phyloP scores from a whole-genome alignment of 805 yeast genomes.

The Cephaloascus albidus region DNA sequence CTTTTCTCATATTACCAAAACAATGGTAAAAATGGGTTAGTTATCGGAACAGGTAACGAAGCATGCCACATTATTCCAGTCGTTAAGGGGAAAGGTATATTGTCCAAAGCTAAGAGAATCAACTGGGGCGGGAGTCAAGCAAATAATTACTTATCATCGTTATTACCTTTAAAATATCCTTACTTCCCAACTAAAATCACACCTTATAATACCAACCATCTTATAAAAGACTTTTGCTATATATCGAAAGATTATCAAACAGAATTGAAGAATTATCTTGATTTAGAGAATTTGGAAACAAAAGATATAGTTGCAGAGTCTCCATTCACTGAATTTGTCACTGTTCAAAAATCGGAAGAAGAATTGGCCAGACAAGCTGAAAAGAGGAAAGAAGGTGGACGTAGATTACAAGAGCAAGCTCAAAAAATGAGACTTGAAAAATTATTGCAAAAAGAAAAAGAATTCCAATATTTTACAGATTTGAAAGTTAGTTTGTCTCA shows the following conservation, averaged over 20 bases:
- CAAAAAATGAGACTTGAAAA: constrained; percentile 76
- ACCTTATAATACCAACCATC: constrained; percentile 49
- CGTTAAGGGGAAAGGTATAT: constrained; percentile 52
- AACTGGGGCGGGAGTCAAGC: constrained; percentile 89
- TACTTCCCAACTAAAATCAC: constrained; percentile 74
- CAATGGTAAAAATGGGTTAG: constrained; percentile 53
- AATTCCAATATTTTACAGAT: constrained; percentile 58
- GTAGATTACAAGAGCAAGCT: constrained; percentile 87
- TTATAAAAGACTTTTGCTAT: constrained; percentile 73
- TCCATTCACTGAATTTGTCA: constrained; percentile 59
- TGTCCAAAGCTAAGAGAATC: constrained; percentile 66
- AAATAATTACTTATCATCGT: constrained; percentile 48
- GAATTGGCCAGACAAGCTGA: constrained; percentile 72
- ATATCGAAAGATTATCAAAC: constrained; percentile 58
- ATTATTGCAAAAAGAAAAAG: constrained; percentile 70
- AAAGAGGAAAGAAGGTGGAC: constrained; percentile 76
- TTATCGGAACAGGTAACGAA: constrained; percentile 76
- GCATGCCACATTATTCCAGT: constrained; percentile 81
- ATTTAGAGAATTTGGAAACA: constrained; percentile 51
- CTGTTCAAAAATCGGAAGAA: constrained; percentile 72
- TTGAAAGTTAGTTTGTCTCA: constrained; percentile 40
- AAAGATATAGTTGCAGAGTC: constrained; percentile 79
- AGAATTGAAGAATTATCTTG: constrained; percentile 50
- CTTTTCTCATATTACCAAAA: constrained; percentile 71
- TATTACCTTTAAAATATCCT: constrained; percentile 79